phyloP scores from a whole-genome alignment of 2,329 filamentous ascomycete genomes.

The Dothideomycetes sp. region DNA sequence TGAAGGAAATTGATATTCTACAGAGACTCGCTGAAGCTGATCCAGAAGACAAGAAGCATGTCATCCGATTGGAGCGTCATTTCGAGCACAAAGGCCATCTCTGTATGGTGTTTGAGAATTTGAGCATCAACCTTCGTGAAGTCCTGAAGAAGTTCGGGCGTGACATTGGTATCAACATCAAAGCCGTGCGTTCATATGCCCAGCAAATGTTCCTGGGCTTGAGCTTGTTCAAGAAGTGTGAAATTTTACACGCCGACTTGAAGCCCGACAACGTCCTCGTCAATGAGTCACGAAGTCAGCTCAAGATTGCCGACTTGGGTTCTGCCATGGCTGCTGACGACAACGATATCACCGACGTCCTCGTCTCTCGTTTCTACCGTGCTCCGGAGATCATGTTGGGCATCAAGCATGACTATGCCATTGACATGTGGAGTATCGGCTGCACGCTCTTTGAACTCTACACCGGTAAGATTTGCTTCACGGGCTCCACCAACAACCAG shows the following conservation, averaged over 20 bases:
- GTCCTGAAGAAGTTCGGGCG: constrained; percentile 93
- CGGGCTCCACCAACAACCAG: constrained; percentile 91
- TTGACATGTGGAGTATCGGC: constrained; percentile 97
- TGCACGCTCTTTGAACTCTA: constrained; percentile 96
- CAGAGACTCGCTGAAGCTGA: constrained; percentile 80
- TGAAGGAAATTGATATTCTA: constrained; percentile 89
- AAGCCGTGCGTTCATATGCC: constrained; percentile 78
- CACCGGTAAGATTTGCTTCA: constrained; percentile 95
- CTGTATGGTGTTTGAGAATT: constrained; percentile 93
- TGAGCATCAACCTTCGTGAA: constrained; percentile 85
- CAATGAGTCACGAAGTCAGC: constrained; percentile 69
- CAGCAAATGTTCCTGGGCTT: constrained; percentile 90
- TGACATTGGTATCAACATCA: constrained; percentile 83
- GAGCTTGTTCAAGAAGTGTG: constrained; percentile 79
- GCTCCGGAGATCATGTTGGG: constrained; percentile 95
- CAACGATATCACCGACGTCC: constrained; percentile 85
- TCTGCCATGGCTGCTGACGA: constrained; percentile 91
- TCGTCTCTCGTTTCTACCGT: constrained; percentile 94
- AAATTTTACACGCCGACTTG: constrained; percentile 88
- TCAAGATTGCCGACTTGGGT: constrained; percentile 94
- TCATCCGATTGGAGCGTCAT: constrained; percentile 75
- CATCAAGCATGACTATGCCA: constrained; percentile 88
- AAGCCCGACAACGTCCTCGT: constrained; percentile 97
- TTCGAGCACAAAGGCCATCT: constrained; percentile 95
- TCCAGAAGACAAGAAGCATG: constrained; percentile 79